Evolutionary conservation across 768 basidiomycete genomes (phyloP).

Genomic region (Mycena rebaudengoi): DNA sequence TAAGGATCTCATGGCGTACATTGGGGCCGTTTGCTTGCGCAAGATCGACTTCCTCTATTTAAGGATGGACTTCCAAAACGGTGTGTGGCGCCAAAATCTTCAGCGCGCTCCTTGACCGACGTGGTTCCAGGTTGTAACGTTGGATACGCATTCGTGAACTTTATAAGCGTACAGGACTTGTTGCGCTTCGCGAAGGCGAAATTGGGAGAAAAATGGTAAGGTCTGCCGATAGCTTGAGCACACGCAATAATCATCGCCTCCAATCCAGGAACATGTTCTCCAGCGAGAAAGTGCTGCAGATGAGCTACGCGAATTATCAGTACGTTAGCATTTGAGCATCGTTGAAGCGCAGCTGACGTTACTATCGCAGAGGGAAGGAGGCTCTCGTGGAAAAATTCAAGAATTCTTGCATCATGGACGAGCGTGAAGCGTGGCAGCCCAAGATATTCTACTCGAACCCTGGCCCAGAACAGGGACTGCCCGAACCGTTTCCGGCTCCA

Average conservation of each 20-base stretch:
- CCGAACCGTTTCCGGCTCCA: constrained; percentile 84
- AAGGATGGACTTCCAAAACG: constrained; percentile 86
- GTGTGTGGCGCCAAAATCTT: constrained; percentile 45
- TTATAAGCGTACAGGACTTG: constrained; percentile 81
- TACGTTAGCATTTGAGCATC: constrained; percentile 47
- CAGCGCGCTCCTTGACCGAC: constrained; percentile 9
- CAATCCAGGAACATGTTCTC: constrained; percentile 86
- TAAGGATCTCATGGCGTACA: constrained; percentile 72
- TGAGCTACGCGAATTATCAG: constrained; percentile 95
- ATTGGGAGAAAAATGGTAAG: constrained; percentile 84
- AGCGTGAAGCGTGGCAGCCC: constrained; percentile 82
- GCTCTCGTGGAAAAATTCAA: constrained; percentile 92
- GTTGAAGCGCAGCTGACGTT: constrained; percentile 2
- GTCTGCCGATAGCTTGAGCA: neutral
- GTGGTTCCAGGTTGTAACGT: constrained; percentile 71
- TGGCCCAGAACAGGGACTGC: constrained; percentile 76
- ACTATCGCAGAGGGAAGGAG: constrained; percentile 77
- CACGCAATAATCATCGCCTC: constrained; percentile 6
- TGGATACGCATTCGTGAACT: constrained; percentile 91
- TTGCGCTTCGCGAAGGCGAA: constrained; percentile 76
- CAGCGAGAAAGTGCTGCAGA: constrained; percentile 89
- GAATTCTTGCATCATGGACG: constrained; percentile 91
- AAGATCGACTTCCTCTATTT: constrained; percentile 89
- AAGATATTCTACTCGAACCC: constrained; percentile 82
- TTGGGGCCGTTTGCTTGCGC: constrained; percentile 75